Conservation (phyloP, 169 alveolate genomes). For the Eimeria praecox region DNA sequence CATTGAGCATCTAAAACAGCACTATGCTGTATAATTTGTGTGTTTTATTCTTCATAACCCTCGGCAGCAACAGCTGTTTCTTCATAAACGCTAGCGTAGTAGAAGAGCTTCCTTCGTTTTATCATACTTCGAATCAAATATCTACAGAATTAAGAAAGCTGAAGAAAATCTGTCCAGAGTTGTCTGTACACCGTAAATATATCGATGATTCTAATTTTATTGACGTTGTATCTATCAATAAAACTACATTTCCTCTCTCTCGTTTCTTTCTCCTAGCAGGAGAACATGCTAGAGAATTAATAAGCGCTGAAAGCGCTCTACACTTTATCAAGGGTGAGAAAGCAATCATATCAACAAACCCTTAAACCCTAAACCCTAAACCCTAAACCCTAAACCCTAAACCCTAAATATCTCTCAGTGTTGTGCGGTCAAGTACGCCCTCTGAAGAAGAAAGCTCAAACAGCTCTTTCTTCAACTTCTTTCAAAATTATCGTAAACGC, state of each 20-base stretch:
- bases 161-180: neutral
- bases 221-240: constrained; percentile 10
- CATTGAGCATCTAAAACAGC: too few relatives aligned
- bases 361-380: neutral
- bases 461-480: constrained; percentile 9
- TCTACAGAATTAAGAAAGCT: constrained; percentile 7
- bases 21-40: neutral
- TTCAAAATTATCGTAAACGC: constrained; percentile 65
- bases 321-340: constrained; percentile 50
- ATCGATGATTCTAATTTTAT: neutral
- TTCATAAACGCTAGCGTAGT: neutral
- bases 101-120: neutral
- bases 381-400: neutral
- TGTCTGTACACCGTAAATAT: neutral
- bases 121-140: constrained; percentile 37
- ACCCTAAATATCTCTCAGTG: neutral
- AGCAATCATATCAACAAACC: too few relatives aligned
- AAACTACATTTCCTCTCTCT: neutral
- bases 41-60: neutral
- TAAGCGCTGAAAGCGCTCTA: constrained; percentile 71
- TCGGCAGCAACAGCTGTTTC: neutral
- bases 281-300: constrained; percentile 72
- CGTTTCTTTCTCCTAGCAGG: constrained; percentile 67
- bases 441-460: constrained; percentile 16
- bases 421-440: constrained; percentile 46